Evolutionary conservation across 768 basidiomycete genomes (phyloP), one percentile per base, ranked within the genome.

Genomic region (Termitomyces sp.): DNA sequence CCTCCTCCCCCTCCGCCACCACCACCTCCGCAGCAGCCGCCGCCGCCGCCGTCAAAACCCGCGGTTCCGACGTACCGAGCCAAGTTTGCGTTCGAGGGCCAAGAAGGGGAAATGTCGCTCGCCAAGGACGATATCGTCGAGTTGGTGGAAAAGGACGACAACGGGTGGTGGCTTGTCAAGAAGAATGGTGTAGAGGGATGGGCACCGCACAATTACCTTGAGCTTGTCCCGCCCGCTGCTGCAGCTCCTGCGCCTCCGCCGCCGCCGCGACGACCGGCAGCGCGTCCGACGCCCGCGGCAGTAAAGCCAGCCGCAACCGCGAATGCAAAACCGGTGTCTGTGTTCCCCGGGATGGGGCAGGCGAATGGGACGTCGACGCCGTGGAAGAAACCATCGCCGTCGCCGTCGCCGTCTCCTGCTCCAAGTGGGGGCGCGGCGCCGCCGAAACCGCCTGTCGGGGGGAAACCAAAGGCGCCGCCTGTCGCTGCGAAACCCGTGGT

Each of bases 81-180:
- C 22, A 90, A 96, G 63, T 99, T 88, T 72, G 83, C 87, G n/a
- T 99, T 99, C 68, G 80, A 87, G 39, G 95, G 95, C 2, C 91
- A 98, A 72, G 87, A 88, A 36, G 95, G 95, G 13, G 97, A 99
- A 72, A 88, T 98, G 81, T 77, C 85, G 6, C 72, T 99, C 54
- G 82, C 81, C 64, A 98, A 98, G 72, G 97, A 95, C 66, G 97
- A 98, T 60, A 58, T 91, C 3, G 91, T 98, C 1, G 95, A 98
- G 74, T 77, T 98, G 20, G 78, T 95, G 34, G 88, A 96, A 76
- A 94, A 97, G 68, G 87, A 95, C 62, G 86, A 95, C 60, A 96
- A 96, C 65, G 97, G 96, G 3, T 99, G 97, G 97, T 98, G 97
- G 96, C 79, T 97, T 34, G 89, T 98, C 58, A 91, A 88, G 79